Conservation (phyloP, 495 filamentous ascomycete species). For the Tirmania nivea region DNA sequence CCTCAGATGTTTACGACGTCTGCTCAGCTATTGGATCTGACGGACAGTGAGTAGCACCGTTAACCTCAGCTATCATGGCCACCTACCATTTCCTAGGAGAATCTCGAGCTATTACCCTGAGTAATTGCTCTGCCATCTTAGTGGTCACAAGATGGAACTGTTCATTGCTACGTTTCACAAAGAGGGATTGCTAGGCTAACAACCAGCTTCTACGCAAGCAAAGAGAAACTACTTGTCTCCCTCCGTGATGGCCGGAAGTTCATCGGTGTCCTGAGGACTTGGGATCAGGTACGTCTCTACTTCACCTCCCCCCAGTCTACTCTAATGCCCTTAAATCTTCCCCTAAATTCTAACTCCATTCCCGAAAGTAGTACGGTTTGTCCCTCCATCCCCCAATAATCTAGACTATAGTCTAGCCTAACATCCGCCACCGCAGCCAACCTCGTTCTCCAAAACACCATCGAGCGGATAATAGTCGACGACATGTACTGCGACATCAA, state of each 20-base stretch:
- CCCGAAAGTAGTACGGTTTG: not conserved
- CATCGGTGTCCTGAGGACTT: constrained; percentile 77
- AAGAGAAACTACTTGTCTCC: constrained; percentile 82
- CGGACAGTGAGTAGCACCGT: constrained; percentile 52
- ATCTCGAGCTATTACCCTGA: no score
- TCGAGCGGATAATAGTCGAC: constrained; percentile 60
- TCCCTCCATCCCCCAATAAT: no score
- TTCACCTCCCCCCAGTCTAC: not conserved
- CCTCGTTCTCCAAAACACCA: constrained; percentile 74
- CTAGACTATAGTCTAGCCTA: not conserved
- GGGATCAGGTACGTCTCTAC: constrained; percentile 78
- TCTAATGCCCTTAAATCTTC: not conserved
- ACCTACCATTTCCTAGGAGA: no score
- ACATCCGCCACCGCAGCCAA: constrained; percentile 39
- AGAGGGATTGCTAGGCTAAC: not conserved
- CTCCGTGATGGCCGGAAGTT: constrained; percentile 84
- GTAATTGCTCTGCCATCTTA: no score
- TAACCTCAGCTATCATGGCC: no score
- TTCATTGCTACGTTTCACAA: no score
- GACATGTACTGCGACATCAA: constrained; percentile 57
- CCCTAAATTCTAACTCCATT: not conserved
- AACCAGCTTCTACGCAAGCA: not conserved
- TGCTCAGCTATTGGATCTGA: constrained; percentile 80
- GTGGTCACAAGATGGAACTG: no score
- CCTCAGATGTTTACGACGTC: constrained; percentile 97